These are phyloP conservation scores for Prunus kanzakura DNA, from an alignment of 306 rosid species.

Conservation along the genomic window DNA sequence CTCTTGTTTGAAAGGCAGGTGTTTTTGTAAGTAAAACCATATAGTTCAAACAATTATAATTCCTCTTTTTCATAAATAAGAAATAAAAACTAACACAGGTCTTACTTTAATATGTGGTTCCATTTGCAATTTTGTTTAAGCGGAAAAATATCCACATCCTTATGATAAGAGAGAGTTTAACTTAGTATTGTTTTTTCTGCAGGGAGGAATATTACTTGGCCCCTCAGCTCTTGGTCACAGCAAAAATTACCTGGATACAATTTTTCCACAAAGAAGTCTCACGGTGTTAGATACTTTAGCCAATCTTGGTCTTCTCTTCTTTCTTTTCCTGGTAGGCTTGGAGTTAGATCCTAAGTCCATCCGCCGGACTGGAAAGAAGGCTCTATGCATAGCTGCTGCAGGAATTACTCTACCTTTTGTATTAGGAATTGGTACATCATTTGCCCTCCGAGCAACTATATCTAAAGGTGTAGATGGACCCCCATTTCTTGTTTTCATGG, in stretches of 20 bases:
- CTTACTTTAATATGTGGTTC: not conserved
- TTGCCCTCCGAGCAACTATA: conserved; percentile 43
- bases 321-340: conserved; percentile 56
- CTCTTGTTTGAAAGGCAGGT: not conserved
- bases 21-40: not conserved
- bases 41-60: not conserved
- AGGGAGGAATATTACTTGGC: conserved; percentile 75
- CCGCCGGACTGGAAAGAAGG: conserved; percentile 54
- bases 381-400: conserved; percentile 51
- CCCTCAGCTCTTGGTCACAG: conserved; percentile 64
- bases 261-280: conserved; percentile 57
- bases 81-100: not conserved
- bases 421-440: conserved; percentile 67
- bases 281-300: conserved; percentile 65
- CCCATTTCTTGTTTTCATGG: conserved; percentile 66
- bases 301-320: conserved; percentile 68
- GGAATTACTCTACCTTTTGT: conserved; percentile 63
- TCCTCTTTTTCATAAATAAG: not conserved
- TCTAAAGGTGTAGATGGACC: conserved; percentile 42
- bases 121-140: not conserved
- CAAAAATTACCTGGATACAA: conserved; percentile 26
- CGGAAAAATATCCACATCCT: not conserved
- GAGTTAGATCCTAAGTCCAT: conserved; percentile 53
- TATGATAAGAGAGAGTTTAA: not conserved
- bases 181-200: not conserved